Percentiles rank a stretch among this genome's conserved stretches.
Conservation (phyloP, 805 yeast genomes). For the Maudiozyma barnettii region DNA sequence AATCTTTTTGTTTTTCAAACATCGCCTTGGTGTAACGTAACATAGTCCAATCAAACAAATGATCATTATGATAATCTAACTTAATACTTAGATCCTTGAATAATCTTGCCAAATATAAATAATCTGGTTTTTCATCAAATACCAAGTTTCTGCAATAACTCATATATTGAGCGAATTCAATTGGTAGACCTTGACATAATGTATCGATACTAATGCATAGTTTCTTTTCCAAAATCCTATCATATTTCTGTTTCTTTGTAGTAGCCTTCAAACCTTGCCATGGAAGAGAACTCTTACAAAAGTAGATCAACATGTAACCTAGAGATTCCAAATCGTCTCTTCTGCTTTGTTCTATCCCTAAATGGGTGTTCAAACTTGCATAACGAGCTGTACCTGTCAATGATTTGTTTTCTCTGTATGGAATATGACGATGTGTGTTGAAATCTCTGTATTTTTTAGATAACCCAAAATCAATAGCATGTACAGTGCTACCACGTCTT, state of each 20-base stretch:
- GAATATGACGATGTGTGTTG: constrained; percentile 86
- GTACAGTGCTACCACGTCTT: constrained; percentile 87
- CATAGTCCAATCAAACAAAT: constrained; percentile 94
- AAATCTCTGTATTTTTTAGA: constrained; percentile 94
- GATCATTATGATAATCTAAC: constrained; percentile 86
- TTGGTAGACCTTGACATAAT: constrained; percentile 85
- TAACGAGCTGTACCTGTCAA: constrained; percentile 97
- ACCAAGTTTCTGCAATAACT: constrained; percentile 82
- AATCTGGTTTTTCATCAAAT: constrained; percentile 95
- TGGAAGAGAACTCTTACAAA: constrained; percentile 91
- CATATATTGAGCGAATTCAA: constrained; percentile 80
- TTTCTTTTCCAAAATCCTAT: constrained; percentile 90
- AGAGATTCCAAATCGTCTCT: constrained; percentile 93
- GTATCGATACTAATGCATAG: constrained; percentile 81
- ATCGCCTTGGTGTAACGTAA: constrained; percentile 28
- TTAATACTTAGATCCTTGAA: constrained; percentile 83
- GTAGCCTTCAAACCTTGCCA: constrained; percentile 99
- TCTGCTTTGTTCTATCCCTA: constrained; percentile 94
- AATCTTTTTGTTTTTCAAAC: constrained; percentile 23
- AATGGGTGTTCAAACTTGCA: constrained; percentile 89
- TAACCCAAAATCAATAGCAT: constrained; percentile 88
- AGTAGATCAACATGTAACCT: constrained; percentile 89
- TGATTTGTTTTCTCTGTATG: constrained; percentile 92
- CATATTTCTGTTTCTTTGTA: constrained; percentile 93
- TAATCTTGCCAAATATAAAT: constrained; percentile 74